Conservation (phyloP, 257 asterid species). For the Fraxinus cuspidata region DNA sequence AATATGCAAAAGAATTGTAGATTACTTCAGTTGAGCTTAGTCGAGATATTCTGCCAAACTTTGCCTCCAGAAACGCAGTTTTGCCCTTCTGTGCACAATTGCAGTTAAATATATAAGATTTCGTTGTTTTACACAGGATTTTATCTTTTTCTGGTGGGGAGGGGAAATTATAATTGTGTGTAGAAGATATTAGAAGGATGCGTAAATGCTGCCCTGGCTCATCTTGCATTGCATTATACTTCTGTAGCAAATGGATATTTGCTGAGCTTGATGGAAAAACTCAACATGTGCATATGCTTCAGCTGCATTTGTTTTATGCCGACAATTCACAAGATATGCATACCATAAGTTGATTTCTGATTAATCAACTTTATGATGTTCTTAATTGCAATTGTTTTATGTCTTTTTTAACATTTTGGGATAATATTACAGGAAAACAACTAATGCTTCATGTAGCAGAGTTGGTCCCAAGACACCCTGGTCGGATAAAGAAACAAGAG, state of each 20-base stretch:
- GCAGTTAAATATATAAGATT: not conserved
- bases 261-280: not conserved
- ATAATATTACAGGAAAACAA: constrained; percentile 64
- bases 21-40: not conserved
- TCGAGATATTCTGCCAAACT: not conserved
- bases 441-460: constrained; percentile 84
- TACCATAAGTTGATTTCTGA: not conserved
- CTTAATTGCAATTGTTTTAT: not conserved
- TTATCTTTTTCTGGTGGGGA: not conserved
- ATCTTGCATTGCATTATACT: not conserved
- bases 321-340: not conserved
- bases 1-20: not conserved
- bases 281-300: not conserved
- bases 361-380: not conserved
- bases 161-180: not conserved
- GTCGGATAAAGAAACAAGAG: constrained; percentile 86
- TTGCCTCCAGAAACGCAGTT: not conserved
- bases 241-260: not conserved
- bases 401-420: constrained; percentile 2
- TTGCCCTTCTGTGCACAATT: not conserved
- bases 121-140: not conserved
- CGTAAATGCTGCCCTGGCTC: not conserved
- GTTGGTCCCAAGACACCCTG: constrained; percentile 89
- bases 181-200: not conserved
- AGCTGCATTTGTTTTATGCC: not conserved